Conservation (phyloP, 2,329 filamentous ascomycete genomes). For the Atkinsonella hypoxylon region DNA sequence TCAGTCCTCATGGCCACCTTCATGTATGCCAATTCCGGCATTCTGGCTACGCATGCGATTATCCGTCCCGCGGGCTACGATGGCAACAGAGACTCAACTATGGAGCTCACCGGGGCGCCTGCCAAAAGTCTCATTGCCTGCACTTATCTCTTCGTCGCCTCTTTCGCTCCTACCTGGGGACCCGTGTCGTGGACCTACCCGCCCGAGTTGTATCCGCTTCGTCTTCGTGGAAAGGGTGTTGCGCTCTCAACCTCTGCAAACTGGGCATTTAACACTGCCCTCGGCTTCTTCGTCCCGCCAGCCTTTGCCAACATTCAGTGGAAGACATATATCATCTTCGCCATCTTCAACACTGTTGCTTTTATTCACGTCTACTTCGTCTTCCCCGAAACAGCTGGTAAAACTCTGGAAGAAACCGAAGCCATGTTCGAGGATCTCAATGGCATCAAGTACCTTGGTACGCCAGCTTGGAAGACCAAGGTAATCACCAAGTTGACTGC, state of each 20-base stretch:
- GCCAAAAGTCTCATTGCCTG: slow-evolving; percentile 52
- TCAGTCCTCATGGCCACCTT: slow-evolving; percentile 53
- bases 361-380: slow-evolving; percentile 40
- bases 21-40: slow-evolving; percentile 41
- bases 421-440: slow-evolving; percentile 29
- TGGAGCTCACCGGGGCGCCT: slow-evolving; percentile 30
- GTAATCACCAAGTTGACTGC: slow-evolving; percentile 11
- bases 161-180: slow-evolving; percentile 33
- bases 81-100: slow-evolving; percentile 34
- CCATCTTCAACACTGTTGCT: slow-evolving; percentile 37
- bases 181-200: slow-evolving; percentile 44
- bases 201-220: slow-evolving; percentile 40
- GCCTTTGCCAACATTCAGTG: slow-evolving; percentile 31
- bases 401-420: slow-evolving; percentile 42
- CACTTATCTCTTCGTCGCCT: slow-evolving; percentile 52
- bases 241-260: slow-evolving; percentile 36
- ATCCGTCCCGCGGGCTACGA: slow-evolving; percentile 30
- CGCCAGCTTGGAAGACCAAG: slow-evolving; percentile 20
- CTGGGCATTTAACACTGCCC: slow-evolving; percentile 29
- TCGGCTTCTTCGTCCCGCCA: slow-evolving; percentile 26
- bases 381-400: slow-evolving; percentile 45
- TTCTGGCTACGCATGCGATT: slow-evolving; percentile 35
- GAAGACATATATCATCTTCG: slow-evolving; percentile 41
- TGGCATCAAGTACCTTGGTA: slow-evolving; percentile 19
- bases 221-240: slow-evolving; percentile 39